Base-by-base conservation (phyloP, 257 asterid genomes). In the Nemophila menziesii region DNA sequence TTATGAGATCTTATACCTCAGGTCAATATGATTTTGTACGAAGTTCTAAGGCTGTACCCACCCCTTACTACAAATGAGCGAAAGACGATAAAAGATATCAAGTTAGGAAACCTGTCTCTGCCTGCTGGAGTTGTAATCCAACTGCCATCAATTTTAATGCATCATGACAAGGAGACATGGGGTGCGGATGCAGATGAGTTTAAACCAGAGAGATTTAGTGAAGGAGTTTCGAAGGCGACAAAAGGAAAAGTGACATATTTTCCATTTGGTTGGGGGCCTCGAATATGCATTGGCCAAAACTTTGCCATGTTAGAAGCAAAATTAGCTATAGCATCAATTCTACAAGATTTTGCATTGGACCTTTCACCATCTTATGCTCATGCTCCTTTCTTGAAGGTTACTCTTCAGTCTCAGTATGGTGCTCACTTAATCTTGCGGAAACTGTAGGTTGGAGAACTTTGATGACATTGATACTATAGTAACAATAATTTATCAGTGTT, bases 141-240 rank as follows among this genome's bases (percentile, higher is more conserved):
- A 2, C 0, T 57, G 16, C 64, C 44, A 22, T 27, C 34, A 41
- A 42, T 57, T 39, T 29, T 60, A 16, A 3, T 60, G 27, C 66
- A 60, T 46, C 51, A 46, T 15, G 66, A 60, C 26, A 19, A 15
- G 6, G 56, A 53, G 14, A 24, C 47, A 41, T 60, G 66, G 66
- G 61, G 66, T 10, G 56, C 54, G 1, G 66, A 60, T n/a, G 61
- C 37, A 3, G 47, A 22, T 5, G 47, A 53, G 38, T 62, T 62
- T 36, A 62, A 44, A 23, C 68, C 63, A 16, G 68, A 62, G 49
- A 62, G 68, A 49, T 62, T 62, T 20, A 44, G 38, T 4, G 63
- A 62, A 44, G 68, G 68, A 9, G 46, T 55, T 4, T 55, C 55
- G 5, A 55, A 49, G 46, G 68, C 68, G 29, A 62, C 68, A 14